Evolutionary conservation across 768 basidiomycete genomes (phyloP).

Genomic region (Serendipita sp.): DNA sequence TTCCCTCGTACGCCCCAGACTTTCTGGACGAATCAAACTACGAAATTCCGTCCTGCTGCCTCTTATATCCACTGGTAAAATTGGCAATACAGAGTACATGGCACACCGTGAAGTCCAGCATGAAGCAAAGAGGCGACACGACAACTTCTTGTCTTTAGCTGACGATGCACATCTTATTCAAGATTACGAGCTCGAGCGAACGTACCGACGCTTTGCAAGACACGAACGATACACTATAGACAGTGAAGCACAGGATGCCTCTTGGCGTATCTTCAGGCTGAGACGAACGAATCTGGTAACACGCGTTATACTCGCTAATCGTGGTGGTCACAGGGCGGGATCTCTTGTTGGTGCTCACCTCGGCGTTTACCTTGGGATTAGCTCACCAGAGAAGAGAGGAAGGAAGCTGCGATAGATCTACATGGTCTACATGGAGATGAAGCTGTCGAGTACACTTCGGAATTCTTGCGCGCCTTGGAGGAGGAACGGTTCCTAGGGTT

Average conservation of each 20-base stretch:
- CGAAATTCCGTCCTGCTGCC: slow-evolving; percentile 73
- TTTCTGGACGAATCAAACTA: slow-evolving; percentile 75
- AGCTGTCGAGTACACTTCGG: slow-evolving; percentile 78
- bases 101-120: slow-evolving; percentile 69
- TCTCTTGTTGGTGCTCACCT: slow-evolving; percentile 59
- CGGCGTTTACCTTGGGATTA: too few species aligned
- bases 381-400: slow-evolving; percentile 66
- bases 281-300: slow-evolving; percentile 63
- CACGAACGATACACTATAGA: too few species aligned
- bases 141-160: slow-evolving; percentile 84
- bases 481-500: slow-evolving; percentile 68
- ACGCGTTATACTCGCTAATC: slow-evolving; percentile 69
- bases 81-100: slow-evolving; percentile 73
- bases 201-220: too few species aligned
- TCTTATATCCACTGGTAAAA: slow-evolving; percentile 72
- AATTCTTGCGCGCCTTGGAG: slow-evolving; percentile 80
- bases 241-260: slow-evolving; percentile 66
- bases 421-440: slow-evolving; percentile 92
- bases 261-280: slow-evolving; percentile 72
- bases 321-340: slow-evolving; percentile 47
- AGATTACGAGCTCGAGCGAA: too few species aligned
- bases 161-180: too few species aligned
- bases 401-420: slow-evolving; percentile 73
- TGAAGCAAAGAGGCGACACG: slow-evolving; percentile 87
- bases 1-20: slow-evolving; percentile 16